Percentiles rank a stretch among this genome's conserved stretches.
phyloP scores from a whole-genome alignment of 176 grass and related monocot genomes.

The Aegilops sharonensis region DNA sequence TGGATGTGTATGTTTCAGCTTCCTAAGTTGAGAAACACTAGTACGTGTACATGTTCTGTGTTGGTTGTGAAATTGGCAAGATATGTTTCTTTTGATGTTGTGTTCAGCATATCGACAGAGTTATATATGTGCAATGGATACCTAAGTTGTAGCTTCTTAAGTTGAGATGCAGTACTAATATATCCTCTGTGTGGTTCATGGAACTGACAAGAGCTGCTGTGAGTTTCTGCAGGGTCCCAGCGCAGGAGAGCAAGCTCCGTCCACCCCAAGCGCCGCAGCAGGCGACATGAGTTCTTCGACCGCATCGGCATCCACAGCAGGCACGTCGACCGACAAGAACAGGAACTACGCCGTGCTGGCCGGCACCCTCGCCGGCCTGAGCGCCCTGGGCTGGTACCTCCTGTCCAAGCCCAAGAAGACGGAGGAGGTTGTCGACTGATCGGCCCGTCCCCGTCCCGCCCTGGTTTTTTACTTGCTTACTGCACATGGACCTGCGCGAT shows the following conservation, averaged over 20 bases:
- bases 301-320: conserved; percentile 42
- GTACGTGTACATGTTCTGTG: not conserved
- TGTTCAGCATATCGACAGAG: no score
- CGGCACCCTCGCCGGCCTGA: conserved; percentile 52
- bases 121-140: no score
- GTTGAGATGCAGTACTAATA: not conserved
- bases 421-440: conserved; percentile 53
- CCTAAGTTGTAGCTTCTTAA: no score
- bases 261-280: conserved; percentile 33
- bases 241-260: conserved; percentile 42
- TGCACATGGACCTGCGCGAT: not conserved
- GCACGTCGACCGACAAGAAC: conserved; percentile 25
- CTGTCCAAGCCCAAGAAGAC: conserved; percentile 79
- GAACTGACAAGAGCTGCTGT: conserved; percentile 9
- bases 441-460: not conserved
- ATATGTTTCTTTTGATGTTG: no score
- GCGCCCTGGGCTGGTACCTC: conserved; percentile 84
- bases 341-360: conserved; percentile 75
- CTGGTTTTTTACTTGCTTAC: conserved; percentile 34
- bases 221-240: conserved; percentile 61
- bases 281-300: conserved; percentile 9
- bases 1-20: no score
- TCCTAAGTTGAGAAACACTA: no score
- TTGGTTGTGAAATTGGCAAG: not conserved
- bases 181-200: not conserved